phyloP scores from a whole-genome alignment of 768 basidiomycete genomes.

The Kwoniella sp. region DNA sequence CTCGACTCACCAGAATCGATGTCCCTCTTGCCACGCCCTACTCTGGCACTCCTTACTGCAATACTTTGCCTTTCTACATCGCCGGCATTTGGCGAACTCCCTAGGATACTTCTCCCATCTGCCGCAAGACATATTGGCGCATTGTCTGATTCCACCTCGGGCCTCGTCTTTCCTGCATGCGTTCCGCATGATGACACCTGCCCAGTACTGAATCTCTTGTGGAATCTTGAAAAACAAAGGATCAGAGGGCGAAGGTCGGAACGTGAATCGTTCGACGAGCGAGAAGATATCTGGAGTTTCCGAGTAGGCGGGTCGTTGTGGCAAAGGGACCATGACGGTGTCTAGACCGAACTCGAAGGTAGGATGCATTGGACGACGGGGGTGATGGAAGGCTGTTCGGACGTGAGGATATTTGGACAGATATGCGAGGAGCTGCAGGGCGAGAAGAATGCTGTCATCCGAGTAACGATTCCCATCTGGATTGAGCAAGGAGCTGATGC shows the following conservation, averaged over 20 bases:
- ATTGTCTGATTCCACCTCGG: conserved; percentile 89
- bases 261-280: conserved; percentile 93
- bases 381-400: conserved; percentile 90
- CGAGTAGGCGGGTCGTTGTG: conserved; percentile 52
- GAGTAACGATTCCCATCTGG: conserved; percentile 63
- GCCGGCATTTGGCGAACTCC: conserved; percentile 93
- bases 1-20: conserved; percentile 77
- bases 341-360: conserved; percentile 46
- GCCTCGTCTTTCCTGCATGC: conserved; percentile 96
- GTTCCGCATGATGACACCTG: conserved; percentile 99
- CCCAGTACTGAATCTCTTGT: conserved; percentile 96
- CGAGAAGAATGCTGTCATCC: conserved; percentile 89
- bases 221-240: conserved; percentile 72
- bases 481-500: conserved; percentile 42
- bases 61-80: conserved; percentile 97
- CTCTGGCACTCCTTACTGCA: conserved; percentile 97
- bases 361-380: conserved; percentile 56
- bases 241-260: conserved; percentile 83
- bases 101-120: conserved; percentile 89
- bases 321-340: conserved; percentile 33
- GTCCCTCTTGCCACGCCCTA: conserved; percentile 93
- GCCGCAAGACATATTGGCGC: conserved; percentile 97
- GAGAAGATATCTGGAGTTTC: conserved; percentile 79
- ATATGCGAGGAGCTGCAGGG: conserved; percentile 91
- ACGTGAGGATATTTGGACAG: conserved; percentile 98